Conservation (phyloP, 2,329 filamentous ascomycete species). For the Aspergillus pseudonomiae region DNA sequence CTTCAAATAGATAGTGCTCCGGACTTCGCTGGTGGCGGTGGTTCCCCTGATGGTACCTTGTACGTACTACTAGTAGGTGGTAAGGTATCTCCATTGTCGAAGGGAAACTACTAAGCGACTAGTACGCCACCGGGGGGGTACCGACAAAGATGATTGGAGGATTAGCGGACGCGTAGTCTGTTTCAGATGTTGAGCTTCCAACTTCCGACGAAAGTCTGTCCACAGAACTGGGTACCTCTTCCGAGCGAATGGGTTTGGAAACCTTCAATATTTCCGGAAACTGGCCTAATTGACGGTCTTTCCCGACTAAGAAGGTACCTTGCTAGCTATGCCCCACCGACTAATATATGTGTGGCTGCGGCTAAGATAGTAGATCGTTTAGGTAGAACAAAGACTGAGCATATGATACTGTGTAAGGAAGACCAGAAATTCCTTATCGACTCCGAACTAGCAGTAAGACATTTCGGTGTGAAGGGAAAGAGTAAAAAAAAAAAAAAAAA, state of each 20-base stretch:
- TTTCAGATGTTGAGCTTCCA: conserved; percentile 24
- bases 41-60: neutral
- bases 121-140: conserved; percentile 1
- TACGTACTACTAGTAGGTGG: neutral
- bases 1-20: neutral
- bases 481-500: neutral
- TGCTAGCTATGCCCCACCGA: neutral
- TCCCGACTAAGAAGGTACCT: conserved; percentile 4
- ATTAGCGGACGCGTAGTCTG: conserved; percentile 17
- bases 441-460: neutral
- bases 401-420: neutral
- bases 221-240: conserved; percentile 1
- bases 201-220: neutral
- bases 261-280: conserved; percentile 2
- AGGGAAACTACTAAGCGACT: conserved; percentile 1
- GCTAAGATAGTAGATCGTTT: conserved; percentile 1
- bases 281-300: conserved; percentile 4
- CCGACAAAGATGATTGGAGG: conserved; percentile 18
- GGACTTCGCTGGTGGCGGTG: neutral
- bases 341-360: conserved; percentile 6
- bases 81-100: conserved; percentile 3
- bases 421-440: neutral
- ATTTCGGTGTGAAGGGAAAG: neutral
- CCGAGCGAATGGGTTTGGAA: neutral
- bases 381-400: neutral